Percentiles rank a stretch among this genome's conserved stretches.
These are phyloP conservation scores for Euptelea pleiosperma DNA, from an alignment of 164 flowering plant species.

Conservation along the genomic window DNA sequence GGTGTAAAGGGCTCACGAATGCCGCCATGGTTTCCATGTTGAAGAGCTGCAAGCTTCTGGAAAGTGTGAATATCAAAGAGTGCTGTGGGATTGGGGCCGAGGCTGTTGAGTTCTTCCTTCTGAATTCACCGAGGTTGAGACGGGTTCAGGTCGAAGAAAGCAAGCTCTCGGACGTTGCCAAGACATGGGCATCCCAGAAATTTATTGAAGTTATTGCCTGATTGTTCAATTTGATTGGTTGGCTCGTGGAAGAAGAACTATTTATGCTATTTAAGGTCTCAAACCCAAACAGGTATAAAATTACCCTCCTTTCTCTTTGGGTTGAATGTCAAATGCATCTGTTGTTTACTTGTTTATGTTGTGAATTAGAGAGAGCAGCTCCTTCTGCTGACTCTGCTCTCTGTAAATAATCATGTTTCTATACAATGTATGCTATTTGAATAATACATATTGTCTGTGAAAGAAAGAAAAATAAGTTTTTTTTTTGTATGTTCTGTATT, in stretches of 20 bases:
- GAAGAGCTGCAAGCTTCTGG: constrained; percentile 51
- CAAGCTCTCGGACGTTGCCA: constrained; percentile 57
- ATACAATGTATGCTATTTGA: too few species aligned
- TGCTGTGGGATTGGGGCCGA: constrained; percentile 46
- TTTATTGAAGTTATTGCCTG: constrained; percentile 40
- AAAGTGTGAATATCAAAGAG: constrained; percentile 40
- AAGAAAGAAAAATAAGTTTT: too few species aligned
- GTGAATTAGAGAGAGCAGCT: background rate
- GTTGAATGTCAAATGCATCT: background rate
- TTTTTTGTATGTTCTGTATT: background rate
- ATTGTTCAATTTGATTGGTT: constrained; percentile 10
- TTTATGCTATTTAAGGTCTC: too few species aligned
- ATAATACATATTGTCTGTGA: too few species aligned
- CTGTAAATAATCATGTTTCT: constrained; percentile 1
- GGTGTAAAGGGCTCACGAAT: constrained; percentile 46
- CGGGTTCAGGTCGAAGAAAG: constrained; percentile 50
- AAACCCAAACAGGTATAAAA: constrained; percentile 5
- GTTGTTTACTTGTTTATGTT: background rate
- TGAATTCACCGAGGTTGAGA: constrained; percentile 38
- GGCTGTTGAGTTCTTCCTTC: constrained; percentile 47
- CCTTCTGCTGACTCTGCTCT: too few species aligned
- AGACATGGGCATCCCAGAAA: constrained; percentile 31
- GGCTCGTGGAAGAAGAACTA: background rate
- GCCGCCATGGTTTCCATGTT: constrained; percentile 30
- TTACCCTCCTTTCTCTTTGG: background rate